Base-by-base conservation (phyloP, 2,329 filamentous ascomycete genomes). In the Xylariaceae sp. region DNA sequence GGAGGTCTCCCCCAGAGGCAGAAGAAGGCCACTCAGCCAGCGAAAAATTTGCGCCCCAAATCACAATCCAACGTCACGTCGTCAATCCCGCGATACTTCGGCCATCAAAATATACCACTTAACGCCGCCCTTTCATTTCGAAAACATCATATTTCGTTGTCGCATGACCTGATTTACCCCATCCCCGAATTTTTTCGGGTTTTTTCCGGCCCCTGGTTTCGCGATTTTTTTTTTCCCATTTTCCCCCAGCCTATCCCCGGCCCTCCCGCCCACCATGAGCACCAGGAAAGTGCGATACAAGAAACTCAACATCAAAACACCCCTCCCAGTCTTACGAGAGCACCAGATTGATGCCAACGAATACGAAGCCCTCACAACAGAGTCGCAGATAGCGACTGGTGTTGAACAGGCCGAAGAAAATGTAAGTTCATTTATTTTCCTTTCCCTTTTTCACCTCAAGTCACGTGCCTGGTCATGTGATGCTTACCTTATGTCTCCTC, bases 391-490 rank as follows among this genome's bases (percentile, higher is more conserved):
- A 70, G 91, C 94, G 70, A 96, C 91, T 63, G 94, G 94, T 74
- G 94, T 99, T 66, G 94, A 99, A 74, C 91, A 95, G 71, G 89
- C 86, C 62, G 94, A 99, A 76, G 91, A 97, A 83, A 92, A 92
- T 77, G 94, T 96, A 75, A 84, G 91, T 89, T 65, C 69, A 64
- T 65, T 43, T 62, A 62, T 61, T 63, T 66, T 64, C 57, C 62
- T 61, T 64, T 60, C 60, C 57, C 55, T 4, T 45, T 64, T 49
- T 59, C 47, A 57, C 48, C 49, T 65, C 67, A 72, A 71, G 72
- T 78, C 77, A 80, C 78, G 78, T 80, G 78, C 30, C 31, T 77
- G 72, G 73, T 80, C 78, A 77, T 55, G 55, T 62, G 60, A 62
- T 32, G 47, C 29, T 9, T n/a, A 7, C 12, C 41, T 45, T 31